These are phyloP conservation scores for Aegilops longissima DNA, from an alignment of 176 grass and related monocot species.

Conservation along the genomic window DNA sequence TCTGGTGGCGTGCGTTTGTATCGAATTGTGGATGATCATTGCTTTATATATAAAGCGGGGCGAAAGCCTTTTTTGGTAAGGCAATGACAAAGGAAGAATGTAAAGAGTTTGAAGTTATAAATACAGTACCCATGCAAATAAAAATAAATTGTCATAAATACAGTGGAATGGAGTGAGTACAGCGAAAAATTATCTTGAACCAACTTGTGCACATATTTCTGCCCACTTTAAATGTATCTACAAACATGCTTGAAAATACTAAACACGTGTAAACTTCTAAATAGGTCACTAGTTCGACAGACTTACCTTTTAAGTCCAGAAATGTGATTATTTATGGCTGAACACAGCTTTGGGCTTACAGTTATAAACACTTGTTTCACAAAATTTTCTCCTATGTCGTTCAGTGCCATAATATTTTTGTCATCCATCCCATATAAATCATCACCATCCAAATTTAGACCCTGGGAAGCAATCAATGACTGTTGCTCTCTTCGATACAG, in stretches of 20 bases:
- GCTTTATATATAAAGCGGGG: too few relatives aligned
- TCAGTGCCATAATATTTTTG: not conserved
- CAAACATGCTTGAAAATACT: not conserved
- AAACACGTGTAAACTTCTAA: not conserved
- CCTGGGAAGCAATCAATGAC: conserved; percentile 58
- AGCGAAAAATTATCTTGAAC: not conserved
- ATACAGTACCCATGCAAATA: not conserved
- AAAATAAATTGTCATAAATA: not conserved
- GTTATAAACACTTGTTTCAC: conserved; percentile 88
- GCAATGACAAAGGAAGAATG: not conserved
- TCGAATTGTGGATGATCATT: too few relatives aligned
- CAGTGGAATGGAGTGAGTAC: not conserved
- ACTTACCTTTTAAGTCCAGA: conserved; percentile 56
- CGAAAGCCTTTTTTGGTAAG: not conserved
- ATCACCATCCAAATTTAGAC: conserved; percentile 21
- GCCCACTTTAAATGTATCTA: not conserved
- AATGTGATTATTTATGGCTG: conserved; percentile 70
- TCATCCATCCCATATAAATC: conserved; percentile 1
- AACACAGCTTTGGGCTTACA: conserved; percentile 84
- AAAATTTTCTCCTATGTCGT: conserved; percentile 28
- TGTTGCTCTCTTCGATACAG: conserved; percentile 67
- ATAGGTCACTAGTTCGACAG: not conserved
- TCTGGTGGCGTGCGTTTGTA: too few relatives aligned
- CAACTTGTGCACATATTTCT: not conserved
- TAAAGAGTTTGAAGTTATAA: not conserved